Evolutionary conservation across 2,329 filamentous ascomycete species (phyloP), one percentile per base, ranked within the genome.

Genomic region (Colletotrichum sp.): DNA sequence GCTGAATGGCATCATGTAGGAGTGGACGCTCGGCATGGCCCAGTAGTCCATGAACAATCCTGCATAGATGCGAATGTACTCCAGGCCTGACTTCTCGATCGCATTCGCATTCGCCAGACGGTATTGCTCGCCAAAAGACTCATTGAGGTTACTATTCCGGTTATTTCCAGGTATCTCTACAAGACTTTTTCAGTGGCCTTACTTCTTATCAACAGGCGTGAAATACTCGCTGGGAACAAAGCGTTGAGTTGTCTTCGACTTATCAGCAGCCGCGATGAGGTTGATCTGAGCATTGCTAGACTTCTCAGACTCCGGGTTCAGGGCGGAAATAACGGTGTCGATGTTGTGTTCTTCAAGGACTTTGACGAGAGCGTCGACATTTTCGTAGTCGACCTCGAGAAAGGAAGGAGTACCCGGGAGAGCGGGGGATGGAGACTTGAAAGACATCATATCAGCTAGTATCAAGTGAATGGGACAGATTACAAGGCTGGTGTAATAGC

Each of bases 301-400:
- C 11, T 79, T 36, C 75, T 79, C 71, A 0, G 83, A 77, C 4
- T 80, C 30, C 61, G 80, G 73, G 63, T 78, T 78, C 27, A 89
- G 80, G 6, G 85, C 80, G 0, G 86, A 89, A 32, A 90, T 85
- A 59, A 89, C 79, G 0, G 85, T 88, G 66, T 88, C 80, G 30
- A 89, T 78, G 0, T 84, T 83, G 78, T 88, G 81, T 55, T 81
- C 78, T 67, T 82, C 80, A 11, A 85, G 81, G 2, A 78, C n/a
- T n/a, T 77, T 72, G 44, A 77, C 61, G 8, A 83, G 9, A 27
- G 32, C 68, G 3, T 70, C 69, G 27, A 81, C 69, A 39, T 81
- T 76, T 59, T 63, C 34, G 67, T 84, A 84, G 77, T 84, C 78
- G 13, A 82, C 79, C 0, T 75, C 63, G 11, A 84, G 19, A 29